Evolutionary conservation across 192 early-diverging fungal genomes (phyloP).

Genomic region (Dissophora globulifera): DNA sequence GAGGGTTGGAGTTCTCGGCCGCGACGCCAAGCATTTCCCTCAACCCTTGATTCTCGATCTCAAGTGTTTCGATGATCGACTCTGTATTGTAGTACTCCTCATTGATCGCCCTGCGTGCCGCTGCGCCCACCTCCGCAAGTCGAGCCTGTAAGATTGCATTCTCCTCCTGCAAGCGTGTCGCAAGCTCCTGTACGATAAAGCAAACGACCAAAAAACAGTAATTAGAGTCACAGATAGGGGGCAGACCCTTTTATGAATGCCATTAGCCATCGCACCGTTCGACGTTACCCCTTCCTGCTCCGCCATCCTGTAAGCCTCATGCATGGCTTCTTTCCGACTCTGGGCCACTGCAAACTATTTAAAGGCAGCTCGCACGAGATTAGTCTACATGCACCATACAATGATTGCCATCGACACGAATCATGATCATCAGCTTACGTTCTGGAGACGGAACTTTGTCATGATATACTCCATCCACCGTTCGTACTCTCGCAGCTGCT

Average conservation of each 20-base stretch:
- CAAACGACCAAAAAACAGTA: too few species aligned
- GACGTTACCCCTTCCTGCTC: conserved; percentile 52
- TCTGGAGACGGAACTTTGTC: conserved; percentile 48
- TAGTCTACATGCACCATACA: too few species aligned
- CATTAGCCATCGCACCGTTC: too few species aligned
- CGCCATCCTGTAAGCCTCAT: conserved; percentile 48
- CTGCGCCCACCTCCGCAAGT: conserved; percentile 36
- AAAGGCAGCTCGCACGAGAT: too few species aligned
- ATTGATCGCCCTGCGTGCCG: conserved; percentile 38
- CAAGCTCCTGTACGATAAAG: conserved; percentile 25
- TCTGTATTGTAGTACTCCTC: conserved; percentile 51
- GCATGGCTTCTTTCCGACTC: conserved; percentile 50
- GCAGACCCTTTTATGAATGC: too few species aligned
- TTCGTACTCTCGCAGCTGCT: conserved; percentile 44
- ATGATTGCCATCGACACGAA: not conserved
- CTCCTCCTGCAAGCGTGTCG: conserved; percentile 25
- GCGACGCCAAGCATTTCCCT: conserved; percentile 44
- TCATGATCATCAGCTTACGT: conserved; percentile 17
- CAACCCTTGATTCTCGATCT: conserved; percentile 43
- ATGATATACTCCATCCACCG: conserved; percentile 51
- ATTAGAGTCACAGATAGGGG: too few species aligned
- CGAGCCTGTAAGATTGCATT: conserved; percentile 35
- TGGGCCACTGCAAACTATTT: conserved; percentile 48
- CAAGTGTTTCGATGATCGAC: conserved; percentile 39
- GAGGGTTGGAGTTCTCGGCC: conserved; percentile 9